Base-by-base conservation (phyloP, 148 eudicot genomes). In the Tetragonia tetragonoides region DNA sequence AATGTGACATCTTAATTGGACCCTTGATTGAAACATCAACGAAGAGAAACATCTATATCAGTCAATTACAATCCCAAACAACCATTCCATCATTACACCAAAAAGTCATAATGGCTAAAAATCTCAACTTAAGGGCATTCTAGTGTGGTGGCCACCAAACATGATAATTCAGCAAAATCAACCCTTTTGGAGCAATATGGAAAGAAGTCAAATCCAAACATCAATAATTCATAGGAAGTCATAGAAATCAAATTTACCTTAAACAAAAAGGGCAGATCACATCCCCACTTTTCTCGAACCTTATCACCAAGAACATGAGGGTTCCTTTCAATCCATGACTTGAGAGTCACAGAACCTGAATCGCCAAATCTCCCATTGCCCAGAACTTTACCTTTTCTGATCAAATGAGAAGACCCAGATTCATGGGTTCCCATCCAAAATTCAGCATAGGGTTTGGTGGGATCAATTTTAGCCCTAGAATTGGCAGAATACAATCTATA, bases 351-450 rank as follows among this genome's bases (percentile, higher is more conserved):
- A 75, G 68, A 66, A 23, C 75, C 84, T 37, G 24, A 68, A 73
- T 82, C 87, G 39, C 68, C 61, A 39, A 14, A 6, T n/a, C 21
- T 61, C 59, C 69, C 78, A 63, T 81, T 81, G 4, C 12, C 67
- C 77, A 76, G 79, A 66, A 65, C 8, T 1, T 68, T 60, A 5
- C 72, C 78, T 23, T 73, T 78, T 4, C 72, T 75, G 0, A 82
- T 77, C 51, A 90, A 85, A 78, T 82, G 90, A 11, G 99, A 93
- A 0, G 97, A 92, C 1, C 97, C 97, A 23, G 94, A 90, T 28
- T 81, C 92, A 75, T 95, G 99, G 23, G 99, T 93, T 0, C 99
- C 99, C 94, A 95, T 95, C 97, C 99, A 95, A 14, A 95, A 85
- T 87, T 95, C 97, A 16, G 99, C 99, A 73, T 87, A 88, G 12